Evolutionary conservation across 2,329 filamentous ascomycete genomes (phyloP).

Genomic region (Clarireedia monteithiana): DNA sequence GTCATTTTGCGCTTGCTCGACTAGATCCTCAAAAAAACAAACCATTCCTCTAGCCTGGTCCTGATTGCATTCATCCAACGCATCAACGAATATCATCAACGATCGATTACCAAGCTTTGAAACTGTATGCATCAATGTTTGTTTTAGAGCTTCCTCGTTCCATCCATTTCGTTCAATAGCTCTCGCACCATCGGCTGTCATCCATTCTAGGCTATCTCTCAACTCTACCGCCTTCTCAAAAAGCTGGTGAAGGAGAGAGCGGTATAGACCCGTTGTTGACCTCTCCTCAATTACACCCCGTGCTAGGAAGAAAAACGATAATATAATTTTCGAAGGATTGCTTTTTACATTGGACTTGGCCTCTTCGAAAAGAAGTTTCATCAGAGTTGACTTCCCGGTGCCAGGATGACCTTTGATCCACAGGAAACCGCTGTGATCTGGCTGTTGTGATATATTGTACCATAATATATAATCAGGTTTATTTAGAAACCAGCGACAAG

Average conservation of each 20-base stretch:
- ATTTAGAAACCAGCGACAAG: constrained; percentile 36
- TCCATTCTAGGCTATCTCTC: constrained; percentile 22
- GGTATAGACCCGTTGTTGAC: constrained; percentile 40
- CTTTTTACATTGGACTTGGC: constrained; percentile 15
- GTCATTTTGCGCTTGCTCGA: constrained; percentile 7
- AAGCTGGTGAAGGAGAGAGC: constrained; percentile 41
- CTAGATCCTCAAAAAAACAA: constrained; percentile 17
- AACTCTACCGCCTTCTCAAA: constrained; percentile 31
- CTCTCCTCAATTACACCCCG: constrained; percentile 34
- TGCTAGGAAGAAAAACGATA: constrained; percentile 31
- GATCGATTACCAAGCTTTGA: constrained; percentile 20
- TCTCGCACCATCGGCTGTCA: constrained; percentile 19
- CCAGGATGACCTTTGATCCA: constrained; percentile 42
- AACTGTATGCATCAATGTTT: constrained; percentile 19
- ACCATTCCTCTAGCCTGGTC: constrained; percentile 13
- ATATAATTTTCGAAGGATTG: constrained; percentile 15
- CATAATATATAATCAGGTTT: constrained; percentile 31
- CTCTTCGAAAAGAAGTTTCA: constrained; percentile 32
- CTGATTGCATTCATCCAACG: constrained; percentile 21
- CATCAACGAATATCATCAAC: constrained; percentile 28
- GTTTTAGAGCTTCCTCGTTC: constrained; percentile 26
- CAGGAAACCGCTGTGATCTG: constrained; percentile 33
- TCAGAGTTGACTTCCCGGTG: constrained; percentile 38
- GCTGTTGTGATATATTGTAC: constrained; percentile 28
- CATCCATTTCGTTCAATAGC: constrained; percentile 20